Percentiles rank a stretch among this genome's conserved stretches.
phyloP scores from a whole-genome alignment of 345 rosid species.

The Camelina neglecta region DNA sequence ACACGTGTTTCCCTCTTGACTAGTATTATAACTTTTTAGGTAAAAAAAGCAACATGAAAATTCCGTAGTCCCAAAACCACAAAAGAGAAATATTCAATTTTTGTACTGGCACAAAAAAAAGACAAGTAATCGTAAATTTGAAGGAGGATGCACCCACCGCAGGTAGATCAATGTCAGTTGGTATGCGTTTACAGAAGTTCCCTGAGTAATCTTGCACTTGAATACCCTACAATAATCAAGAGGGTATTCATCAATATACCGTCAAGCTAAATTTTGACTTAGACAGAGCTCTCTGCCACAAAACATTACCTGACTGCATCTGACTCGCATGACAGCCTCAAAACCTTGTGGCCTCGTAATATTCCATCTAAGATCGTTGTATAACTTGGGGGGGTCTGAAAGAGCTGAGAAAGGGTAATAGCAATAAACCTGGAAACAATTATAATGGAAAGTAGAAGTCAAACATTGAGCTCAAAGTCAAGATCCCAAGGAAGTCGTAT shows the following conservation, averaged over 20 bases:
- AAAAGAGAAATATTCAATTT: conserved; percentile 1
- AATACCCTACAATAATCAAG: conserved; percentile 66
- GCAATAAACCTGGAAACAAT: conserved; percentile 75
- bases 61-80: neutral
- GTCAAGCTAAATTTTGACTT: conserved; percentile 12
- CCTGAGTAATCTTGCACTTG: conserved; percentile 96
- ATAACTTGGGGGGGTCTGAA: conserved; percentile 92
- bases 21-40: neutral
- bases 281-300: conserved; percentile 31
- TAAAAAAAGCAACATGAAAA: neutral
- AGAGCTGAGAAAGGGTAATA: conserved; percentile 93
- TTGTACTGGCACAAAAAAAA: neutral
- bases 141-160: conserved; percentile 65
- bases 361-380: conserved; percentile 98
- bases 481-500: conserved; percentile 6
- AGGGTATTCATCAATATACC: conserved; percentile 28
- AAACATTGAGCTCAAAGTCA: conserved; percentile 22
- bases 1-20: neutral
- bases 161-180: conserved; percentile 92
- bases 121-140: neutral
- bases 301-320: conserved; percentile 85
- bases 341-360: conserved; percentile 96
- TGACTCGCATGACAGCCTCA: conserved; percentile 98
- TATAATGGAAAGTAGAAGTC: conserved; percentile 22
- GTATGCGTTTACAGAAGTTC: conserved; percentile 96